Conservation (phyloP, 352 stramenopile genomes). For the Pythium monospermum region DNA sequence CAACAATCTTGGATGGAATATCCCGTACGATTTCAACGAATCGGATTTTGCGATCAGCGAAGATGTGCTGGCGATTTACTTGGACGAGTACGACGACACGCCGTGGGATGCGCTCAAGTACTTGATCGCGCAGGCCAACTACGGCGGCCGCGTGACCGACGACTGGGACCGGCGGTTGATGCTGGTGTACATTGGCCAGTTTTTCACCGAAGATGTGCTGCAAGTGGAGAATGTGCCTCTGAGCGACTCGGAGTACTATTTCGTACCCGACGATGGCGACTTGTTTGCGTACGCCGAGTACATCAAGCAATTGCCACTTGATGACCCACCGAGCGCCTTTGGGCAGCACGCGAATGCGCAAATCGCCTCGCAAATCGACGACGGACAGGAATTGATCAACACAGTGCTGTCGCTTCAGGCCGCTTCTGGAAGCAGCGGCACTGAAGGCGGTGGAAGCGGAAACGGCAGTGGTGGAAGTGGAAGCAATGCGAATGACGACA, state of each 20-base stretch:
- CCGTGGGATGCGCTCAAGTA: slow-evolving; percentile 94
- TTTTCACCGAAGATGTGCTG: slow-evolving; percentile 90
- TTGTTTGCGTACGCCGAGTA: slow-evolving; percentile 86
- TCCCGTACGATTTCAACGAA: slow-evolving; percentile 98
- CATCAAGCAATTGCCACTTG: slow-evolving; percentile 87
- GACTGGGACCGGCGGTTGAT: slow-evolving; percentile 95
- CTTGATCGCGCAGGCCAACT: slow-evolving; percentile 95
- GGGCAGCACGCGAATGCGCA: slow-evolving; percentile 95
- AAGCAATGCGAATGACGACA: slow-evolving; percentile 88
- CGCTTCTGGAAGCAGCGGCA: slow-evolving; percentile 64
- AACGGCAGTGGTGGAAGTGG: too few species aligned
- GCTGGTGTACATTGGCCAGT: slow-evolving; percentile 95
- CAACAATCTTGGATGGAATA: slow-evolving; percentile 96
- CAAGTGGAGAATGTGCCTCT: slow-evolving; percentile 82
- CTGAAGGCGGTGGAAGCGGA: slow-evolving; percentile 44
- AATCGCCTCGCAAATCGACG: slow-evolving; percentile 93
- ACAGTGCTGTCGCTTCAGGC: slow-evolving; percentile 91
- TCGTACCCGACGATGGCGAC: slow-evolving; percentile 91
- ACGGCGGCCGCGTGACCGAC: slow-evolving; percentile 94
- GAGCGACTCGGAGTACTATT: slow-evolving; percentile 91
- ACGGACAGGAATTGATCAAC: slow-evolving; percentile 83
- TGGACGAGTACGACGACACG: slow-evolving; percentile 91
- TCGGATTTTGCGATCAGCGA: slow-evolving; percentile 96
- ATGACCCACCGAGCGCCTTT: slow-evolving; percentile 90
- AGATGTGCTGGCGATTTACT: slow-evolving; percentile 93